Percentiles rank a stretch among this genome's conserved stretches.
These are phyloP conservation scores for Mycena vitilis DNA, from an alignment of 768 basidiomycete genomes.

Conservation along the genomic window DNA sequence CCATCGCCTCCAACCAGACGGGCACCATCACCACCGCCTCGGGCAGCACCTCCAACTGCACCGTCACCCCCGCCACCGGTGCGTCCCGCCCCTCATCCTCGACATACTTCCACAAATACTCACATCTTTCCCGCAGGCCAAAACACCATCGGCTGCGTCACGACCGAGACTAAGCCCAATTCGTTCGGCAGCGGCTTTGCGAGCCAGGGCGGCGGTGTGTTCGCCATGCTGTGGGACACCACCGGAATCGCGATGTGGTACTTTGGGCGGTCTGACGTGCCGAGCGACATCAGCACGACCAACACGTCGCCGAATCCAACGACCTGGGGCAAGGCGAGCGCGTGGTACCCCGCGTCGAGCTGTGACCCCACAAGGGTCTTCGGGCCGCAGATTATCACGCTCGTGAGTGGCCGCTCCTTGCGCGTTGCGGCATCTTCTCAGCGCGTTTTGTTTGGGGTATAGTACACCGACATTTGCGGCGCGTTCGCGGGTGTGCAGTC, in stretches of 20 bases:
- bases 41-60: constrained; percentile 37
- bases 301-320: constrained; percentile 61
- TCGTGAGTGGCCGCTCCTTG: constrained; percentile 45
- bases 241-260: constrained; percentile 55
- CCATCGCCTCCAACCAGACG: constrained; percentile 42
- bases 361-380: constrained; percentile 72
- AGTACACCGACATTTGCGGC: constrained; percentile 42
- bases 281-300: constrained; percentile 62
- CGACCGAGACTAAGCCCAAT: constrained; percentile 44
- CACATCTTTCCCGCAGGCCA: not conserved
- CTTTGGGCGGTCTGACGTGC: constrained; percentile 65
- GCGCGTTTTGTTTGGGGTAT: not conserved
- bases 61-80: constrained; percentile 30
- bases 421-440: not conserved
- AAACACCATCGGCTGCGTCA: constrained; percentile 44
- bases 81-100: not conserved
- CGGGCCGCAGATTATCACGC: constrained; percentile 65
- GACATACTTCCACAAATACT: too few species aligned
- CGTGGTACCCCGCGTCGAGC: constrained; percentile 66
- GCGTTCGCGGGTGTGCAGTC: constrained; percentile 22
- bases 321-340: constrained; percentile 68
- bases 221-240: constrained; percentile 66
- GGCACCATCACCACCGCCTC: constrained; percentile 29
- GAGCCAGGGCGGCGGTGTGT: constrained; percentile 66
- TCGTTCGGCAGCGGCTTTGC: constrained; percentile 42